A percentile compares a stretch with the other conserved stretches of the same genome.
phyloP scores from a whole-genome alignment of 257 asterid genomes.

The Nicotiana noctiflora region DNA sequence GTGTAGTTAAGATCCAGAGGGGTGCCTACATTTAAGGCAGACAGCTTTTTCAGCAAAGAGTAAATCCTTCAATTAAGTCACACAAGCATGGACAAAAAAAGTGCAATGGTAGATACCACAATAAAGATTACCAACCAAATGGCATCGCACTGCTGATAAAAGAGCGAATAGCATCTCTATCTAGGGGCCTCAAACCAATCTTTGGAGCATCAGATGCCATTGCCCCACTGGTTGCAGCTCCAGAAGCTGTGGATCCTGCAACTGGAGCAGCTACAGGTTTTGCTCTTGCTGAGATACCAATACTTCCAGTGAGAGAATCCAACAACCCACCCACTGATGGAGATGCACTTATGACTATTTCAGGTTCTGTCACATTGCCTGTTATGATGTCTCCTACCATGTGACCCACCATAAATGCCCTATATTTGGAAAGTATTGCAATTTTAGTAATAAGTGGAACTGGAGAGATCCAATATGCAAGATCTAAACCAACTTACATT shows the following conservation, averaged over 20 bases:
- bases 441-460: not conserved
- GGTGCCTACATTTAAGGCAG: constrained; percentile 45
- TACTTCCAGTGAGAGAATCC: constrained; percentile 94
- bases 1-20: constrained; percentile 83
- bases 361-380: constrained; percentile 82
- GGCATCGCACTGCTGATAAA: constrained; percentile 88
- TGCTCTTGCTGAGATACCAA: constrained; percentile 84
- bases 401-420: constrained; percentile 75
- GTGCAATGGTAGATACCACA: constrained; percentile 24
- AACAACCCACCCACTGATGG: constrained; percentile 92
- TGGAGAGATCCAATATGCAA: not conserved
- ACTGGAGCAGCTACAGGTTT: constrained; percentile 79
- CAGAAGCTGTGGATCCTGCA: constrained; percentile 65
- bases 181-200: constrained; percentile 77
- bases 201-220: constrained; percentile 59
- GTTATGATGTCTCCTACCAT: constrained; percentile 71
- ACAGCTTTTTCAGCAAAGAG: not conserved
- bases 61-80: constrained; percentile 1
- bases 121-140: constrained; percentile 66
- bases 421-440: constrained; percentile 25
- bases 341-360: constrained; percentile 66
- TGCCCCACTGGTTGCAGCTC: constrained; percentile 59
- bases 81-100: not conserved
- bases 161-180: constrained; percentile 78
- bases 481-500: not conserved